These are phyloP conservation scores for Eimeria maxima DNA, from an alignment of 169 alveolate species.

Conservation along the genomic window DNA sequence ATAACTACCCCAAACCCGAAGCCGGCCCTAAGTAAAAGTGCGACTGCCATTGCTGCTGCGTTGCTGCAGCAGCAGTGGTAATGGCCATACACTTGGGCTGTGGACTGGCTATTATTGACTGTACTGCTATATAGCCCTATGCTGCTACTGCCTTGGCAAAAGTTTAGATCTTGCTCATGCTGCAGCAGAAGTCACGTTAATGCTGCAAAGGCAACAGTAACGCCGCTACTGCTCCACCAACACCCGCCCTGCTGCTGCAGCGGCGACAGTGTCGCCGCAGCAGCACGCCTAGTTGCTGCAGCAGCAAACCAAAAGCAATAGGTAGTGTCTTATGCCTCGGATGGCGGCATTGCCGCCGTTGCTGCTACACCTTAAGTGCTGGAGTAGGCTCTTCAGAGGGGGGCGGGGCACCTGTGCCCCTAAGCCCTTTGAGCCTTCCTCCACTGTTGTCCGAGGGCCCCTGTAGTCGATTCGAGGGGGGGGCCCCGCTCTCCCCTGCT, in stretches of 20 bases:
- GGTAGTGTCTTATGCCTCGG: conserved; percentile 7
- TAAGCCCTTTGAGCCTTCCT: neutral
- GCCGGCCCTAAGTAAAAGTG: neutral
- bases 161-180: conserved; percentile 16
- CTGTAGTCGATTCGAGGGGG: neutral
- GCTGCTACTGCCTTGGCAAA: conserved; percentile 65
- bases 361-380: conserved; percentile 41
- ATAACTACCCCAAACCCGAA: neutral
- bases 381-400: conserved; percentile 35
- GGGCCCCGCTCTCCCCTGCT: neutral
- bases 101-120: neutral
- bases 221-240: conserved; percentile 31
- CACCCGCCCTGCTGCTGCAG: conserved; percentile 34
- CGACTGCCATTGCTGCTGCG: neutral
- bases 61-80: neutral
- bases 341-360: conserved; percentile 56
- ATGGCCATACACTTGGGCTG: neutral
- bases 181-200: conserved; percentile 42
- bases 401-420: neutral
- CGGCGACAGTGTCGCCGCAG: conserved; percentile 31
- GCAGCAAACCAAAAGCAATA: conserved; percentile 63
- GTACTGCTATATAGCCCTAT: neutral
- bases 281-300: conserved; percentile 64
- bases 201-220: conserved; percentile 10
- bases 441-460: neutral